A percentile compares a stretch with the other conserved stretches of the same genome.
Conservation (phyloP, 768 basidiomycete genomes). For the Lactarius deliciosus region DNA sequence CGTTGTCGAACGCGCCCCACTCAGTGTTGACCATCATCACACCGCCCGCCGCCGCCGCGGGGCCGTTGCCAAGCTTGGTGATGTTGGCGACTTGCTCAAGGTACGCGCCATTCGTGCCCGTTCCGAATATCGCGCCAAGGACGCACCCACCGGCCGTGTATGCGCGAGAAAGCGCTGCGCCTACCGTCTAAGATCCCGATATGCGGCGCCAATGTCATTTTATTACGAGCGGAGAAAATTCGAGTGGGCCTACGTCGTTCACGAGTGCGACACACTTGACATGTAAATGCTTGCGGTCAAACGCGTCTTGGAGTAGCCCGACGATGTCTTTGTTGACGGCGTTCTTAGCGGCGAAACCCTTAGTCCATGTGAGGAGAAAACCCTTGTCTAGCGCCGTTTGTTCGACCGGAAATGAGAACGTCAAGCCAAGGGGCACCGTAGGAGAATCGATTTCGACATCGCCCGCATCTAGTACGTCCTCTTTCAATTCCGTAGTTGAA, state of each 20-base stretch:
- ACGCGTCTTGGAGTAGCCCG: constrained; percentile 85
- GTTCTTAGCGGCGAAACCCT: constrained; percentile 91
- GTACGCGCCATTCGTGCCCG: constrained; percentile 98
- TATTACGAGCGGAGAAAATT: background rate
- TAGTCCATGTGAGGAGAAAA: constrained; percentile 91
- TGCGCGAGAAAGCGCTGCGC: constrained; percentile 87
- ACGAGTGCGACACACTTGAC: constrained; percentile 91
- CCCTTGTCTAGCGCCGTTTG: constrained; percentile 92
- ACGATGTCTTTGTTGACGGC: constrained; percentile 90
- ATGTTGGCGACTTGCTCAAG: constrained; percentile 86
- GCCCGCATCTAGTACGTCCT: background rate
- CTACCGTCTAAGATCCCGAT: constrained; percentile 70
- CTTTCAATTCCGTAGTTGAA: constrained; percentile 35
- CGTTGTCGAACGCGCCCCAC: constrained; percentile 98
- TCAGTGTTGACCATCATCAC: constrained; percentile 96
- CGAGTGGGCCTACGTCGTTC: constrained; percentile 69
- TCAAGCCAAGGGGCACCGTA: constrained; percentile 74
- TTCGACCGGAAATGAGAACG: constrained; percentile 97
- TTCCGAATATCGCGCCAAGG: constrained; percentile 92
- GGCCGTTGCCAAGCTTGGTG: constrained; percentile 71
- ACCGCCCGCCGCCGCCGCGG: constrained; percentile 59
- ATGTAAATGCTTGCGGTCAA: constrained; percentile 88
- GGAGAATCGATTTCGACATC: constrained; percentile 42
- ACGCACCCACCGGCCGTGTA: constrained; percentile 92
- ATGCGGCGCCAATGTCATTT: background rate